Evolutionary conservation across 805 yeast genomes (phyloP).

Genomic region (Saccharomycopsis sp.): DNA sequence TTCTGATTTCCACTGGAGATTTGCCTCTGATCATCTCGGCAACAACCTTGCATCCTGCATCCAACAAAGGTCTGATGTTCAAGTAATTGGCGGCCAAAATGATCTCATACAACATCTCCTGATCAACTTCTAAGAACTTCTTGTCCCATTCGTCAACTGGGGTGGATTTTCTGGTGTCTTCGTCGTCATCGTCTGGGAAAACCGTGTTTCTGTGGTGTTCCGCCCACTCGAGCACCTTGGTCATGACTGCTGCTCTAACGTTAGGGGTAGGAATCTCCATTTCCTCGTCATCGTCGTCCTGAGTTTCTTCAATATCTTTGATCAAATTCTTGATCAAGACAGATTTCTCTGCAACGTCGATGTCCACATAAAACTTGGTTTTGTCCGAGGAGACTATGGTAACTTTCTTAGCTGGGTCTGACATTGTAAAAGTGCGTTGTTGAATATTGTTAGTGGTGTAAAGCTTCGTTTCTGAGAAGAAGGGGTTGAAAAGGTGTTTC

Average conservation of each 20-base stretch:
- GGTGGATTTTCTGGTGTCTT: slow-evolving; percentile 77
- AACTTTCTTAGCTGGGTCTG: slow-evolving; percentile 26
- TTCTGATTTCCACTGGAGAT: slow-evolving; percentile 73
- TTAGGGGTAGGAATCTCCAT: slow-evolving; percentile 85
- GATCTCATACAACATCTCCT: slow-evolving; percentile 77
- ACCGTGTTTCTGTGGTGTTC: slow-evolving; percentile 82
- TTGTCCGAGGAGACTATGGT: slow-evolving; percentile 73
- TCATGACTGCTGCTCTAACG: slow-evolving; percentile 78
- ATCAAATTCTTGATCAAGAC: slow-evolving; percentile 80
- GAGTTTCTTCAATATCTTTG: slow-evolving; percentile 51
- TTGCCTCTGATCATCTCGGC: slow-evolving; percentile 81
- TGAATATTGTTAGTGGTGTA: too few species aligned
- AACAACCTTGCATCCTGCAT: slow-evolving; percentile 74
- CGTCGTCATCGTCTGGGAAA: slow-evolving; percentile 76
- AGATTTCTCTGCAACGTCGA: slow-evolving; percentile 81
- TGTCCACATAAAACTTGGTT: slow-evolving; percentile 69
- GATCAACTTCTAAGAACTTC: slow-evolving; percentile 89
- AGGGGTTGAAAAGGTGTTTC: too few species aligned
- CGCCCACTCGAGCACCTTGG: slow-evolving; percentile 94
- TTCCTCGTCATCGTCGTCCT: slow-evolving; percentile 57
- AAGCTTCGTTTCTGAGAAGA: too few species aligned
- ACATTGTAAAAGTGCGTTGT: too few species aligned
- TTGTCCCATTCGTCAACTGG: slow-evolving; percentile 96
- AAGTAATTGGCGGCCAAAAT: slow-evolving; percentile 75
- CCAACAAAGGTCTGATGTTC: slow-evolving; percentile 66